Evolutionary conservation across 2,329 filamentous ascomycete genomes (phyloP).

Genomic region (Chrysoporthe puriensis): DNA sequence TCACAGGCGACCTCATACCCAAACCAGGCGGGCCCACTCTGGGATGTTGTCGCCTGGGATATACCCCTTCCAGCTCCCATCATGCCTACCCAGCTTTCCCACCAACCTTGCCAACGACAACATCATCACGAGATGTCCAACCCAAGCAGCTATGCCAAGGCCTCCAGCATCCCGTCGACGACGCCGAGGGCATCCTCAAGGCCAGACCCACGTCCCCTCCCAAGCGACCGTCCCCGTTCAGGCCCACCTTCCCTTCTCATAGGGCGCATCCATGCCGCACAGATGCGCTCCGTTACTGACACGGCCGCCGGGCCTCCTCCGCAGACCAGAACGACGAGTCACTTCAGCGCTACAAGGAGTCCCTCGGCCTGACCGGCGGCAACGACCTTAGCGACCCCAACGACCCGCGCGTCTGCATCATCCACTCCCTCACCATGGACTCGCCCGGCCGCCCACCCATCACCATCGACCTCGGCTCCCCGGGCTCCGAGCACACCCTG

Average conservation of each 20-base stretch:
- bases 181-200: background rate
- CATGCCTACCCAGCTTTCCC: background rate
- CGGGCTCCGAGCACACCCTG: conserved; percentile 74
- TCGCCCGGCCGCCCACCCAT: conserved; percentile 82
- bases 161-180: background rate
- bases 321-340: conserved; percentile 80
- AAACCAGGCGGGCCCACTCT: background rate
- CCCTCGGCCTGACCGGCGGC: conserved; percentile 81
- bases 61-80: too few relatives aligned
- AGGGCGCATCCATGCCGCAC: too few relatives aligned
- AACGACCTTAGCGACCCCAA: conserved; percentile 73
- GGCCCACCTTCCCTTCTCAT: background rate
- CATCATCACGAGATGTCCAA: background rate
- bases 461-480: conserved; percentile 80
- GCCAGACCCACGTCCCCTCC: background rate
- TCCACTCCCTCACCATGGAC: conserved; percentile 87
- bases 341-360: conserved; percentile 96
- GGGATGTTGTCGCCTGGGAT: background rate
- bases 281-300: background rate
- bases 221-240: background rate
- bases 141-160: background rate
- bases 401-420: conserved; percentile 90
- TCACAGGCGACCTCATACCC: background rate
- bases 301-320: background rate
- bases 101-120: background rate